Base-by-base conservation (phyloP, 169 alveolate species). In the Cryptosporidium felis region DNA sequence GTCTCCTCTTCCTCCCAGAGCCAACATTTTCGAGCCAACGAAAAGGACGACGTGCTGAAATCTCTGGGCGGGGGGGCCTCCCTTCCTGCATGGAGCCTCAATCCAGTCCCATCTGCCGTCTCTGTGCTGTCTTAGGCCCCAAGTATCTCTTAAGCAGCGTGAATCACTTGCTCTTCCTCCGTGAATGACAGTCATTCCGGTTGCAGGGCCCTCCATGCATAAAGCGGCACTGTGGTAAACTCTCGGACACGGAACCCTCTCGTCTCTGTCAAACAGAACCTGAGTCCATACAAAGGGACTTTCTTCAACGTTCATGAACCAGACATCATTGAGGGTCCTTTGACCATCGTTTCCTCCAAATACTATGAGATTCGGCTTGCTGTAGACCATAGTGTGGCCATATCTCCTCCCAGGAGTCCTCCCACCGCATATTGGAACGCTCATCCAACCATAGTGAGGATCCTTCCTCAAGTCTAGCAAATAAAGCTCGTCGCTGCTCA, bases 101-200 rank as follows among this genome's bases (percentile, higher is more conserved):
- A 98, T 98, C 99, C 99, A 98, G 90, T 98, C 99, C 99, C 99
- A 98, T 60, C 98, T 94, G 14, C 99, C 99, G 89, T 98, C 99
- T 67, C 99, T 93, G 89, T 97, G 99, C 89, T 97, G 98, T 88
- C 99, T 94, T 40, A 97, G 92, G 9, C 99, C 99, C 99, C 99
- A 98, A 14, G 98, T 93, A 89, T 98, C 99, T 88, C 95, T 96
- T 85, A 97, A 89, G 2, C 99, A 97, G 80, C 91, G 88, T 89
- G 94, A 93, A 80, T 97, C 99, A 21, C 95, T 92, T 23, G 98
- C 94, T 81, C 99, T 90, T 30, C 99, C 99, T 28, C 99, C 99
- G 90, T 97, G 98, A 38, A 97, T 93, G 10, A 97, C 99, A 91
- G 98, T 96, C 99, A 98, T 98, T 38, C 99, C 99, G 45, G 97